Base-by-base conservation (phyloP, 495 filamentous ascomycete genomes). In the Thermothielavioides terrestris region DNA sequence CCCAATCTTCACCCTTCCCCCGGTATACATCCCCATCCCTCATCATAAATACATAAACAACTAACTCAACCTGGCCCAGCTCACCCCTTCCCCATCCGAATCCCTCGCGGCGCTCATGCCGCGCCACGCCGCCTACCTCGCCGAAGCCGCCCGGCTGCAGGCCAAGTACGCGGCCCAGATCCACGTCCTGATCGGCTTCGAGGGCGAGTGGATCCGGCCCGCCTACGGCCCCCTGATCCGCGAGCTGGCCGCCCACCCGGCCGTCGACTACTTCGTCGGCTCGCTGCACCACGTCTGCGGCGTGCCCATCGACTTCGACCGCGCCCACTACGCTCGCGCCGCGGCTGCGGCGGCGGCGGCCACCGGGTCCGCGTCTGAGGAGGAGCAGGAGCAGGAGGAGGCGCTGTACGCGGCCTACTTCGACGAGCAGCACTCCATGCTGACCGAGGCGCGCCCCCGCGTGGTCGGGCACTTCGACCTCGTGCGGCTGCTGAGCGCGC, bases 401-500 rank as follows among this genome's bases (percentile, higher is more conserved):
- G 67, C 54, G 6, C 64, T 95, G 14, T 92, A 84, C 57, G 78
- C 78, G 58, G 79, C 75, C 52, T 98, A 95, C 67, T 95, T 90
- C 62, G 88, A 96, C 67, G 75, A 78, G 27, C 90, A 97, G 71
- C 77, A 74, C 44, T 80, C 80, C 21, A 92, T 98, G 88, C 70
- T 98, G 31, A 57, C 61, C 36, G 70, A 74, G n/a, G 58, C 94
- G 50, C 73, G 73, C 61, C 94, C 94, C 31, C 77, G 79, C 9
- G 78, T 97, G 14, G 83, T 98, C 15, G 92, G 89, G 10, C 92
- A 98, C 66, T 94, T 96, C 66, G 92, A 98, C 69, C 70, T 98
- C 27, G 87, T 97, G 49, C 69, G 91, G 31, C 66, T 98, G 54
- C 77, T 87, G 61, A 87, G 83, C 55, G 76, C 81, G 54, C 73